Evolutionary conservation across 2,329 filamentous ascomycete species (phyloP), one percentile per base, ranked within the genome.

Genomic region (Monosporascus sp.): DNA sequence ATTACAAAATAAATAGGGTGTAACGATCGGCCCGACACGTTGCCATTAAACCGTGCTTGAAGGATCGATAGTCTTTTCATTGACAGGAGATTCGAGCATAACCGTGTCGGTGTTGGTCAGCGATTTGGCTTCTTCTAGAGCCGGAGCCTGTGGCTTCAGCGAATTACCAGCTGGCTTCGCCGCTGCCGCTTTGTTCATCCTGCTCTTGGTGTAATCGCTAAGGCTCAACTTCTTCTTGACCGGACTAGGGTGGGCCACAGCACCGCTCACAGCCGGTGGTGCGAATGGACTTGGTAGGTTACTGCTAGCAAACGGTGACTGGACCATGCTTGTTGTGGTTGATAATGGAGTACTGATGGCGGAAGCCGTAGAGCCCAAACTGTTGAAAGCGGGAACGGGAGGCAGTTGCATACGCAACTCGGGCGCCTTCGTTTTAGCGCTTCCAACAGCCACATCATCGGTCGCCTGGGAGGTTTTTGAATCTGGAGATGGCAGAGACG

Each of bases 211-310:
- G 61, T 87, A 87, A 62, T 86, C 84, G 61, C 82, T 86, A 2
- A 86, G 66, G 57, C 81, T 86, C 38, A 87, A 70, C 66, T 86
- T 86, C 74, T 87, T 86, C 69, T 85, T 85, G 34, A 83, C 72
- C 2, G 84, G 83, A 56, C 81, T 85, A 3, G 81, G 80, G 22
- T 76, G 74, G 9, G 73, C 73, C 6, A 65, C 66, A 8, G 72
- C 59, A 15, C 77, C 74, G 52, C 78, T 81, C 36, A 73, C 62
- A 0, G 69, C 60, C 0, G 73, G 57, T 6, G 72, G 62, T 4
- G 69, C 62, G 50, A 82, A 78, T 0, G 78, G 71, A 47, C 69
- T 76, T 1, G 74, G 58, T 34, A 74, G 62, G 50, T 65, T 71
- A 25, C 61, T 61, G 3, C 70, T 60, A 2, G 74, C 72, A 51